Base-by-base conservation (phyloP, 495 filamentous ascomycete genomes). In the Cudoniella acicularis region DNA sequence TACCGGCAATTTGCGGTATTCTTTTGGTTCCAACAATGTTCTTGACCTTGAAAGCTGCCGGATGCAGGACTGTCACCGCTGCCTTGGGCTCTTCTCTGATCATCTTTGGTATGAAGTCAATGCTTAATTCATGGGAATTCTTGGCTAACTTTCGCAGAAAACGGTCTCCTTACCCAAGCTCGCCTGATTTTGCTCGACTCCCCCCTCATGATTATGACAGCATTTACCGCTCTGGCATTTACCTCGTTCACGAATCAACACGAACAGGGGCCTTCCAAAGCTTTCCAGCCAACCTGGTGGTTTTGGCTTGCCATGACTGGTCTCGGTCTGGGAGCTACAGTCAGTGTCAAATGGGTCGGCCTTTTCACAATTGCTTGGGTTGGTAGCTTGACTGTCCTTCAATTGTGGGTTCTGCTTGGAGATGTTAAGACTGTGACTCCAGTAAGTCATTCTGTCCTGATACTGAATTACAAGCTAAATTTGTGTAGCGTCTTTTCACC, bases 341-440 rank as follows among this genome's bases (percentile, higher is more conserved):
- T 90, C 57, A 97, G 93, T 73, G 90, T 97, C 57, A 98, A 98
- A 78, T 98, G 94, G 94, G 94, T 98, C 68, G 94, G 94, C 30
- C 78, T 98, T 47, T 98, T 98, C 77, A 98, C 94, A 46, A 97
- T 97, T 71, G 94, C 93, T 20, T 98, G 94, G 94, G 92, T 98
- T 68, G 94, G 94, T 49, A 85, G 80, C 68, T 82, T 98, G 74
- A 98, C 94, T 17, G 70, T 91, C 47, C 75, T 98, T 17, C 94
- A 98, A 75, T 77, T 98, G 25, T 98, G 94, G 94, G 85, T 96
- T 59, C 73, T 98, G 45, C 86, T 97, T 41, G 94, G 93, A 52
- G 95, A 98, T 70, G 77, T 84, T 30, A 91, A 83, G 70, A 89
- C 83, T 49, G 90, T 98, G 25, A 89, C 90, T 54, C 81, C 90